Base-by-base conservation (phyloP, 306 rosid genomes). In the Prunus padus region DNA sequence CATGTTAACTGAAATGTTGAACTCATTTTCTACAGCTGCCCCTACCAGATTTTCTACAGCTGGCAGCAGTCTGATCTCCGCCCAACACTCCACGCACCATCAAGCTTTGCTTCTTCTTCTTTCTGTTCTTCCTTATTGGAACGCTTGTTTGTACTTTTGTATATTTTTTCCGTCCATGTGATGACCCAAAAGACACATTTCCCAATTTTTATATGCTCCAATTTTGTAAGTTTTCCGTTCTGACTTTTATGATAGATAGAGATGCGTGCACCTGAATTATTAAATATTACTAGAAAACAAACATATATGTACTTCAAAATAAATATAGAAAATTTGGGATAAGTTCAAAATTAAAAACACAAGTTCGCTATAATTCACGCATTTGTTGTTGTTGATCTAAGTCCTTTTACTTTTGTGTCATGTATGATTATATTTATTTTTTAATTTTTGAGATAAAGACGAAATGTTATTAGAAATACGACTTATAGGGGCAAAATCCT, bases 1-100 rank as follows among this genome's bases (percentile, higher is more conserved):
- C 51, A 46, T 12, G 42, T 37, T 37, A 37, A 37, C 42, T 37
- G 42, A 37, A 37, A 37, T 37, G 42, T 37, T 37, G 42, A 37
- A 37, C 42, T 37, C 5, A 7, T 37, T 37, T n/a, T n/a, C n/a
- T n/a, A n/a, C n/a, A 37, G 42, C 42, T 37, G 10, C 9, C 42
- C 42, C 42, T 9, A 37, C 42, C 5, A 37, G 19, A 15, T 16
- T 51, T 51, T 51, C 15, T 20, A 5, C 28, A 8, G 61, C 61
- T 2, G 28, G 28, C 42, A 37, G 42, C 42, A 37, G 42, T 37
- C 42, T 37, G 42, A 7, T 0, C 71, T 22, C 72, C 65, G 65
- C 33, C 73, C 72, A 64, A 15, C 20, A 19, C 72, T 51, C 75
- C 15, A 57, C 52, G 75, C 52, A 57, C 50, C 56, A 31, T 18